A percentile compares a stretch with the other conserved stretches of the same genome.
Evolutionary conservation across 345 rosid genomes (phyloP).

Genomic region (Balakata baccata): DNA sequence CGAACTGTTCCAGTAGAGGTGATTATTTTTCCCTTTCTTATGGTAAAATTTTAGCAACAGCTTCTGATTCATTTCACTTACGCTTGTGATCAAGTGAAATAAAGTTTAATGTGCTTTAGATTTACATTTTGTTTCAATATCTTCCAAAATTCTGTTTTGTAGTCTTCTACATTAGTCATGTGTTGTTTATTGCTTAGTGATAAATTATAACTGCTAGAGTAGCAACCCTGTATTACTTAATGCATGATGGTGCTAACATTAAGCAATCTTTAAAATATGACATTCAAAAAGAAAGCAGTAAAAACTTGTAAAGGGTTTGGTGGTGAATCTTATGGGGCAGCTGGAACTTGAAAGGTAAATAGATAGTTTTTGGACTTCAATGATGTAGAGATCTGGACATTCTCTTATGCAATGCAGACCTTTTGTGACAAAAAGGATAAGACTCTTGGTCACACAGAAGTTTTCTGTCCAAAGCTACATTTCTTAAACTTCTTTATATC

Average conservation of each 20-base stretch:
- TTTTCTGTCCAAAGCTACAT: not conserved
- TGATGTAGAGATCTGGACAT: not conserved
- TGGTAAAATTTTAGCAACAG: constrained; percentile 7
- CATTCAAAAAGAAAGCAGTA: not conserved
- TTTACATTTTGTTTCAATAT: not conserved
- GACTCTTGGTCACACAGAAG: not conserved
- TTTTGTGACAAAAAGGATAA: not conserved
- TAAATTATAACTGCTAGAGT: not conserved
- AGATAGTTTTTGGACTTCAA: not conserved
- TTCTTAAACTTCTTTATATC: not conserved
- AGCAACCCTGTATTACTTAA: not conserved
- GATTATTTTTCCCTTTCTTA: constrained; percentile 31
- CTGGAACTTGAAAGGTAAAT: not conserved
- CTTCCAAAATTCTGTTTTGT: not conserved
- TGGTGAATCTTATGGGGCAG: not conserved
- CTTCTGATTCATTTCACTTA: not conserved
- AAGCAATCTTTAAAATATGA: not conserved
- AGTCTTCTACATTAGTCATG: too few species aligned
- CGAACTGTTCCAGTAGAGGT: constrained; percentile 99
- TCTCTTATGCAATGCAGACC: not conserved
- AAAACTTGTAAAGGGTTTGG: not conserved
- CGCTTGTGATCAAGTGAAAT: not conserved
- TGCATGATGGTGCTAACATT: not conserved
- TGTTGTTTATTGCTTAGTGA: too few species aligned
- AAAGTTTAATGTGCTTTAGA: not conserved